Conservation (phyloP, 148 eudicot genomes). For the Rhododendron henanense region DNA sequence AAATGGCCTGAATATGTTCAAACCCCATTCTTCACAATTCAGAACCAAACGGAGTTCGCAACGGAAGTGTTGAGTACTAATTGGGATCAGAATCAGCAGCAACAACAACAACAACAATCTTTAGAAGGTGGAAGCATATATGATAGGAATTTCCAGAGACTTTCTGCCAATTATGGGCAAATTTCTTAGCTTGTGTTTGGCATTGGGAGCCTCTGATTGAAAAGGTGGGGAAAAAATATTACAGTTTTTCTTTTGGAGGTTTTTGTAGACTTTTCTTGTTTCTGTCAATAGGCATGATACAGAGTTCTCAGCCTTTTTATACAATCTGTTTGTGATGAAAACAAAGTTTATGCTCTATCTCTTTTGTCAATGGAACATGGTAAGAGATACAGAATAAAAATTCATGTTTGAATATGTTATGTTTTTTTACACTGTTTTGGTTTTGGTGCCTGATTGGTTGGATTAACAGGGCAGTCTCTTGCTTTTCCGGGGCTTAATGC, state of each 20-base stretch:
- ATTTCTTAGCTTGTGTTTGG: slow-evolving; percentile 37
- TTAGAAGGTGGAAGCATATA: slow-evolving; percentile 42
- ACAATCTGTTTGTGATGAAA: slow-evolving; percentile 14
- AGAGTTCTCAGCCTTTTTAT: not conserved
- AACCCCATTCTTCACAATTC: slow-evolving; percentile 30
- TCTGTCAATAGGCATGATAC: slow-evolving; percentile 51
- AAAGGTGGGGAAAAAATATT: not conserved
- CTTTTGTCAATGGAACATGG: slow-evolving; percentile 8
- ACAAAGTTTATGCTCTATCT: not conserved
- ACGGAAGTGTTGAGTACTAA: slow-evolving; percentile 19
- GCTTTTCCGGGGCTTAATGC: no score
- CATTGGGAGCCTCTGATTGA: not conserved
- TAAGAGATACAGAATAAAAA: not conserved
- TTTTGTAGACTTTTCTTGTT: not conserved
- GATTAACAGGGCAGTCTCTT: not conserved
- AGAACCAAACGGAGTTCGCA: slow-evolving; percentile 18
- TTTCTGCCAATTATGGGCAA: slow-evolving; percentile 70
- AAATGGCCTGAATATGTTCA: slow-evolving; percentile 75
- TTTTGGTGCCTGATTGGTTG: not conserved
- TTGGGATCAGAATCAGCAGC: slow-evolving; percentile 43
- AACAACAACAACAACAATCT: slow-evolving; percentile 21
- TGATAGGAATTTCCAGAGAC: slow-evolving; percentile 55
- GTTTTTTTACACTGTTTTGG: not conserved
- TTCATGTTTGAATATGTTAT: slow-evolving; percentile 4
- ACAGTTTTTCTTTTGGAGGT: not conserved